A percentile compares a stretch with the other conserved stretches of the same genome.
Evolutionary conservation across 2,329 filamentous ascomycete species (phyloP).

Genomic region (Cercospora beticola): DNA sequence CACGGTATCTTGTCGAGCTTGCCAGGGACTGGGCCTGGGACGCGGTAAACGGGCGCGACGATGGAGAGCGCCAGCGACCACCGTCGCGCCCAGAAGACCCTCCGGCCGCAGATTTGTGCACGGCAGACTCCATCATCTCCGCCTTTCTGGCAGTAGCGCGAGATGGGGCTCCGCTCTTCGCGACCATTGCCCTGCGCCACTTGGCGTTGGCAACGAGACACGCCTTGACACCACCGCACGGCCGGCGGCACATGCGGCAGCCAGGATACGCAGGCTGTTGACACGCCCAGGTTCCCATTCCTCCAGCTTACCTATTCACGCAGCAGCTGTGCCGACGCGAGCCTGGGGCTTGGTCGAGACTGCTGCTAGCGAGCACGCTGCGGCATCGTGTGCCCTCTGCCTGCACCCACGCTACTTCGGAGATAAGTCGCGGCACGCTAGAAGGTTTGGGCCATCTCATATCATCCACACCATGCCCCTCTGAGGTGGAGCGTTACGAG

Average conservation of each 20-base stretch:
- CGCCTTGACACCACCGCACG: neutral
- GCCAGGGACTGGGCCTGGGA: neutral
- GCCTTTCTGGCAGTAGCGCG: neutral
- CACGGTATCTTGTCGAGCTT: neutral
- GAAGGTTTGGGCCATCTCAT: slow-evolving; percentile 18
- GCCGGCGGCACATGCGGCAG: slow-evolving; percentile 9
- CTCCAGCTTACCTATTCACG: neutral
- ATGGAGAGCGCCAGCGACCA: neutral
- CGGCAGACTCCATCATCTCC: slow-evolving; percentile 7
- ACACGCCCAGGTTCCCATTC: slow-evolving; percentile 1
- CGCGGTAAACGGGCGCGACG: neutral
- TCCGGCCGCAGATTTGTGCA: neutral
- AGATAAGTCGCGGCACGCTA: slow-evolving; percentile 26
- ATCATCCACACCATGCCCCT: slow-evolving; percentile 25
- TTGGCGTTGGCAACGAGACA: neutral
- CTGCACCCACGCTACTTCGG: slow-evolving; percentile 9
- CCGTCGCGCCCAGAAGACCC: neutral
- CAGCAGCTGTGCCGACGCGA: neutral
- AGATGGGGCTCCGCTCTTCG: slow-evolving; percentile 9
- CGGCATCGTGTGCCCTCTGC: neutral
- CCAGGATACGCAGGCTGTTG: neutral
- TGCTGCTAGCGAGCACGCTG: slow-evolving; percentile 2
- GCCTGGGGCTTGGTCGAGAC: neutral
- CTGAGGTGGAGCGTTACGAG: slow-evolving; percentile 22
- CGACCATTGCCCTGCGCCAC: neutral